Evolutionary conservation across 139 green algal species (phyloP), one percentile per base, ranked within the genome.

Genomic region (Micromonas commoda): DNA sequence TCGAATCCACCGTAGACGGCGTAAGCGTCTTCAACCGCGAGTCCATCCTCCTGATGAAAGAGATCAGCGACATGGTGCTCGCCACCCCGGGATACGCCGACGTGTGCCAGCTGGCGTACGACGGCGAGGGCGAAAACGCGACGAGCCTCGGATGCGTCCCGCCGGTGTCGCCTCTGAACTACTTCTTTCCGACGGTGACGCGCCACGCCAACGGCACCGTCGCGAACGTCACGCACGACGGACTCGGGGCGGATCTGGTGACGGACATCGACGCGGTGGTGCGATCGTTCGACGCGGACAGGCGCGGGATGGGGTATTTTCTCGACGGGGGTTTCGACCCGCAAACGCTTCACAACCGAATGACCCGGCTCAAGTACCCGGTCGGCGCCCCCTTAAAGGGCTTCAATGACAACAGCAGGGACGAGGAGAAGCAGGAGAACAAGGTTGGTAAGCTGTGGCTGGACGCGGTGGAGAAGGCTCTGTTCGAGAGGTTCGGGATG

Each of bases 111-210:
- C n/a, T 65, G n/a, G 28, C 54, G 24, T 24, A 65, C 54, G 54
- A 65, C 2, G 2, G n/a, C 54, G 54, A 65, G 54, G 28, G 28
- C 1, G 28, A 31, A 31, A 60, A 73, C 33, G 28, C 1, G 16
- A 52, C n/a, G 4, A 31, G 24, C 54, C 28, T n/a, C 1, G 54
- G n/a, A n/a, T 73, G 66, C 32, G 66, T 73, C 0, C n/a, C 32
- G 33, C 32, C 29, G 29, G 23, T 73, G 9, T 34, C 66, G 32
- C 66, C 66, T 33, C 16, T 73, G 66, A 38, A 19, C 23, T 39
- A 54, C 31, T 73, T 73, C 53, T 73, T 54, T 4, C 54, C 54
- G n/a, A n/a, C n/a, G n/a, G n/a, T n/a, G n/a, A n/a, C n/a, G n/a
- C n/a, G n/a, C n/a, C n/a, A n/a, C n/a, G n/a, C n/a, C n/a, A n/a